Percentiles rank a stretch among this genome's conserved stretches.
Evolutionary conservation across 202 grass and related monocot genomes (phyloP).

Genomic region (Panicum virgatum): DNA sequence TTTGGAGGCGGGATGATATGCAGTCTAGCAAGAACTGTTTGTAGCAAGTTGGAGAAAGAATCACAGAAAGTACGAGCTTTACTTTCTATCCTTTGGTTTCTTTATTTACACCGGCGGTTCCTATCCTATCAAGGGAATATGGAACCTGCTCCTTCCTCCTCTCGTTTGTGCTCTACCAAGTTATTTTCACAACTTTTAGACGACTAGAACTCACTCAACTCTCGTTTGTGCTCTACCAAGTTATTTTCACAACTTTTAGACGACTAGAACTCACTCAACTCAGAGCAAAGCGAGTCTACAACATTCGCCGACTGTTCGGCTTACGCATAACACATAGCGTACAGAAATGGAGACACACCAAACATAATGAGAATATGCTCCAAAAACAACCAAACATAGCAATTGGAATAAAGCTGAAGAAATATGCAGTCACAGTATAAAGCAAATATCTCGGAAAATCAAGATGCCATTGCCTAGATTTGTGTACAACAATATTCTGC

Average conservation of each 20-base stretch:
- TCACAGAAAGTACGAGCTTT: conserved; percentile 31
- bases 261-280: background rate
- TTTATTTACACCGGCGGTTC: background rate
- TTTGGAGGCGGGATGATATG: conserved; percentile 9
- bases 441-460: background rate
- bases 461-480: conserved; percentile 21
- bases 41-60: conserved; percentile 32
- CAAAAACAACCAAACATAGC: background rate
- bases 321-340: background rate
- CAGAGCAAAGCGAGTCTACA: background rate
- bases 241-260: background rate
- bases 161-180: background rate
- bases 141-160: conserved; percentile 32
- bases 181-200: background rate
- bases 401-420: background rate
- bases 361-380: background rate
- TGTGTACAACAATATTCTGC: conserved; percentile 30
- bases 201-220: background rate
- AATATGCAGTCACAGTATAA: background rate
- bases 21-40: background rate
- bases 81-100: conserved; percentile 37
- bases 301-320: conserved; percentile 12
- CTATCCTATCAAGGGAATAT: conserved; percentile 15
- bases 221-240: background rate
- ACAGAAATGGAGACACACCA: background rate